Percentiles rank a stretch among this genome's conserved stretches.
These are phyloP conservation scores for Coemansia sp. DNA, from an alignment of 192 early-diverging fungal genomes.

Conservation along the genomic window DNA sequence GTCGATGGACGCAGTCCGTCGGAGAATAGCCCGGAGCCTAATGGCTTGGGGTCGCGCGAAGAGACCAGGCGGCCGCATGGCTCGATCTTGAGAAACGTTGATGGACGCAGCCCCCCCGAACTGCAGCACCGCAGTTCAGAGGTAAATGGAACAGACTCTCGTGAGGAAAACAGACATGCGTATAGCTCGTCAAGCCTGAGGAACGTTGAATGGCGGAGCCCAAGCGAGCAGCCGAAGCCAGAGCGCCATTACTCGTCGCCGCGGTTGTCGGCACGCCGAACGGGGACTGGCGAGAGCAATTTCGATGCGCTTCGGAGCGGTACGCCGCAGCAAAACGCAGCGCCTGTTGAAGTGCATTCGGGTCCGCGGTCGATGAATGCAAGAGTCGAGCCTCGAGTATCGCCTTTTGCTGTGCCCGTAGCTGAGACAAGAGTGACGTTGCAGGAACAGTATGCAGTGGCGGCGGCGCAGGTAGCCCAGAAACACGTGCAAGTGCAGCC, in stretches of 20 bases:
- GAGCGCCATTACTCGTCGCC: conserved; percentile 26
- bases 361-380: conserved; percentile 9
- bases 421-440: conserved; percentile 14
- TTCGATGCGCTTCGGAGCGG: not conserved
- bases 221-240: conserved; percentile 5
- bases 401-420: conserved; percentile 16
- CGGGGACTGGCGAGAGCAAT: conserved; percentile 11
- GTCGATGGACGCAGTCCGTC: too few species aligned
- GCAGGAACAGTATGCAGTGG: conserved; percentile 24
- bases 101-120: too few species aligned
- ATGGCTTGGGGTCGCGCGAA: too few species aligned
- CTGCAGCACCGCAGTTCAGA: too few species aligned
- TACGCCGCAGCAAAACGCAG: not conserved
- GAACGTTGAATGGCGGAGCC: conserved; percentile 1
- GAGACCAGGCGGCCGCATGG: too few species aligned
- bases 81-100: too few species aligned
- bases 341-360: not conserved
- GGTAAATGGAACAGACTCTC: too few species aligned
- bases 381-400: not conserved
- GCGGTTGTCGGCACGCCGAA: conserved; percentile 25
- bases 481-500: not conserved
- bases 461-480: conserved; percentile 12
- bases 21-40: not conserved
- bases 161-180: not conserved
- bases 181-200: conserved; percentile 1